Evolutionary conservation across 2,329 filamentous ascomycete genomes (phyloP).

Genomic region (Aspergillus calidoustus): DNA sequence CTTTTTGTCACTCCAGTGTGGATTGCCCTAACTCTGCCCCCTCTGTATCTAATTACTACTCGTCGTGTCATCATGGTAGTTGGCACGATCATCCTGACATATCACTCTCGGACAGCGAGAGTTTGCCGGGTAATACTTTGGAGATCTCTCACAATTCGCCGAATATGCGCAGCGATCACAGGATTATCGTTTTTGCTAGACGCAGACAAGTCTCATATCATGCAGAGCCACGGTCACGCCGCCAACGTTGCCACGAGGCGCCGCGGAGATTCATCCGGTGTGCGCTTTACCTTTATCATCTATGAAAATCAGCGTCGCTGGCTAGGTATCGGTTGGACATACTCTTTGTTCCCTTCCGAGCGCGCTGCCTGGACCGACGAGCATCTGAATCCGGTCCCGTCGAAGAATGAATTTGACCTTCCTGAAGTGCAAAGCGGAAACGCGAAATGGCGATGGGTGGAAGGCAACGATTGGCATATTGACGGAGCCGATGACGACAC

Average conservation of each 20-base stretch:
- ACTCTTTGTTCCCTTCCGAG: slow-evolving; percentile 87
- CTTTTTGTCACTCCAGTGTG: slow-evolving; percentile 86
- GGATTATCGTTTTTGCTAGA: slow-evolving; percentile 69
- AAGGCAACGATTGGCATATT: slow-evolving; percentile 83
- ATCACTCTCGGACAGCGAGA: slow-evolving; percentile 86
- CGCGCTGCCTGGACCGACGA: slow-evolving; percentile 93
- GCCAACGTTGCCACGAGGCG: slow-evolving; percentile 53
- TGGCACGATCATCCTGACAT: slow-evolving; percentile 86
- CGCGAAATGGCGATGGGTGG: slow-evolving; percentile 78
- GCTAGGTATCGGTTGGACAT: slow-evolving; percentile 94
- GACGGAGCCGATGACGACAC: slow-evolving; percentile 64
- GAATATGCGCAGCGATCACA: slow-evolving; percentile 72
- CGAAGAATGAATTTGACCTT: slow-evolving; percentile 73
- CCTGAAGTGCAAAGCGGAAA: slow-evolving; percentile 68
- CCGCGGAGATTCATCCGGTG: slow-evolving; percentile 66
- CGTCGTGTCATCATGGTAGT: slow-evolving; percentile 80
- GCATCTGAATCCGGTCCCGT: slow-evolving; percentile 78
- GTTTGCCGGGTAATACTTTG: slow-evolving; percentile 87
- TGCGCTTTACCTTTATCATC: slow-evolving; percentile 94
- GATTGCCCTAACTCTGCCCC: slow-evolving; percentile 80
- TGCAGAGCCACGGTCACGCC: slow-evolving; percentile 50
- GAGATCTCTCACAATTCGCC: slow-evolving; percentile 78
- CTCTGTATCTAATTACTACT: slow-evolving; percentile 82
- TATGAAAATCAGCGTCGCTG: slow-evolving; percentile 97
- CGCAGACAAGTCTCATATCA: slow-evolving; percentile 33